Conservation (phyloP, 2,329 filamentous ascomycete species). For the Calonectria hongkongensis region DNA sequence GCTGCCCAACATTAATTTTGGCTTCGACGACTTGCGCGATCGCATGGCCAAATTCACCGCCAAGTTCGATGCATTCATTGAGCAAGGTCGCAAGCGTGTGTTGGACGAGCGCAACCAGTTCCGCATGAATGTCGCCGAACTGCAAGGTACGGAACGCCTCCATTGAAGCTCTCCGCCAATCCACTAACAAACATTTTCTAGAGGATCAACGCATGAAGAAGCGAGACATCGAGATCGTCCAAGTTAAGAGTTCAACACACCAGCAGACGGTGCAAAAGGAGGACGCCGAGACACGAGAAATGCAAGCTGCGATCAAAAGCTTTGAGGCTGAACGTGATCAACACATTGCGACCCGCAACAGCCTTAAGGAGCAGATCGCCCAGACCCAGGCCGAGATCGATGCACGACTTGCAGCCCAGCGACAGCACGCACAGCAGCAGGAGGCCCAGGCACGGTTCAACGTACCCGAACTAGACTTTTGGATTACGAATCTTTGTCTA, state of each 20-base stretch:
- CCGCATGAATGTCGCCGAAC: conserved; percentile 89
- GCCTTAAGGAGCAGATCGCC: conserved; percentile 76
- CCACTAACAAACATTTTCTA: conserved; percentile 60
- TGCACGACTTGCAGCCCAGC: conserved; percentile 81
- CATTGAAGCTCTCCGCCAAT: background rate
- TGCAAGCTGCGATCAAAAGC: conserved; percentile 77
- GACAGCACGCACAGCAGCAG: conserved; percentile 82
- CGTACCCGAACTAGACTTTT: conserved; percentile 94
- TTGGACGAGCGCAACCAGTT: conserved; percentile 96
- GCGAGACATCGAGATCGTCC: conserved; percentile 88
- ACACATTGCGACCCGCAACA: conserved; percentile 74
- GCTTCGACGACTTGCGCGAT: conserved; percentile 95
- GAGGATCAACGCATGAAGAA: conserved; percentile 95
- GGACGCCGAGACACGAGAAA: conserved; percentile 84
- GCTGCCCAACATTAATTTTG: conserved; percentile 93
- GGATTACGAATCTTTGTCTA: conserved; percentile 92
- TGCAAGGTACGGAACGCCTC: conserved; percentile 81
- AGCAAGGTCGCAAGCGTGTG: conserved; percentile 90
- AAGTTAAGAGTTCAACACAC: conserved; percentile 81
- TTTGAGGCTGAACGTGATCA: conserved; percentile 77
- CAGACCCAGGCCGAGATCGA: conserved; percentile 83
- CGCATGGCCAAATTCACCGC: conserved; percentile 95
- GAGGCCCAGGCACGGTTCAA: conserved; percentile 92
- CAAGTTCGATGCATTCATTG: conserved; percentile 95
- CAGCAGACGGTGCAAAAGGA: conserved; percentile 86